Evolutionary conservation across 2,329 filamentous ascomycete species (phyloP).

Genomic region (Neofusicoccum cordaticola): DNA sequence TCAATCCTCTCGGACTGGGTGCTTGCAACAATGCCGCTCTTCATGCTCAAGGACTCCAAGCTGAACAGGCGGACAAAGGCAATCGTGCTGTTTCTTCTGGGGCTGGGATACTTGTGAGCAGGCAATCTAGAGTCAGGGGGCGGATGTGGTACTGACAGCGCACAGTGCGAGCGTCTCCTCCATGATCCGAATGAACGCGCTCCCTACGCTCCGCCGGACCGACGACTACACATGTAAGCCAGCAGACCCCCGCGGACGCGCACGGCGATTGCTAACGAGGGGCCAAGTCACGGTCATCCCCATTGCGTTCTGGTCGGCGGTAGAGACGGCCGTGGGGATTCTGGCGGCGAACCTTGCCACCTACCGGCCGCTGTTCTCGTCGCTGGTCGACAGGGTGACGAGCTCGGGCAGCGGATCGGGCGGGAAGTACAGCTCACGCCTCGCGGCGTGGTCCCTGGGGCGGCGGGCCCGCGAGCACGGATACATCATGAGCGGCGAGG

Average conservation of each 20-base stretch:
- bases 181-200: slow-evolving; percentile 2
- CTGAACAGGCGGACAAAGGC: slow-evolving; percentile 2
- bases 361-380: background rate
- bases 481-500: background rate
- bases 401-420: background rate
- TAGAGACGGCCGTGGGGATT: background rate
- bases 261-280: background rate
- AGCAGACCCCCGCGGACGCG: background rate
- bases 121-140: background rate
- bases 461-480: background rate
- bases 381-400: background rate
- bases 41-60: slow-evolving; percentile 1
- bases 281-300: background rate
- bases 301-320: background rate
- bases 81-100: background rate
- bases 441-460: background rate
- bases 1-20: slow-evolving; percentile 9
- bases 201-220: background rate
- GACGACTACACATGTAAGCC: slow-evolving; percentile 1
- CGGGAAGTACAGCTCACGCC: background rate
- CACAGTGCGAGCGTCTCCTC: background rate
- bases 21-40: background rate
- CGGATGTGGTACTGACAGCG: background rate
- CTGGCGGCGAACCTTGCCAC: slow-evolving; percentile 3
- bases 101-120: slow-evolving; percentile 8